Conservation (phyloP, 352 stramenopile species). For the Phytophthora capsici region DNA sequence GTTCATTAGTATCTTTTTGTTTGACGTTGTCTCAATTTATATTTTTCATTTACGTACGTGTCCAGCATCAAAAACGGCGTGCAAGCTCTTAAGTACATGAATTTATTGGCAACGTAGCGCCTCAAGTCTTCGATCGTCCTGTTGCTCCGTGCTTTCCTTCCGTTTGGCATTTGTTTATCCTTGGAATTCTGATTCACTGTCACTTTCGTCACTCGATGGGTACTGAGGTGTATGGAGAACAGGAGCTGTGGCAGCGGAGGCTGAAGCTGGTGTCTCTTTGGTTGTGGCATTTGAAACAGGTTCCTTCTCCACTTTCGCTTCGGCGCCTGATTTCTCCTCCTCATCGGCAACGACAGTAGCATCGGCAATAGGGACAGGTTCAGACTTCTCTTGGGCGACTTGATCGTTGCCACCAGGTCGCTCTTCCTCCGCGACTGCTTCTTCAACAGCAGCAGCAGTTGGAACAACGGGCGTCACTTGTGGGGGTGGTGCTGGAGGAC, state of each 20-base stretch:
- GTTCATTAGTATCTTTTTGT: too few species aligned
- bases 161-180: slow-evolving; percentile 13
- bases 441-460: slow-evolving; percentile 18
- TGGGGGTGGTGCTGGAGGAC: slow-evolving; percentile 41
- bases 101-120: slow-evolving; percentile 7
- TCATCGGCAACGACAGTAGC: not conserved
- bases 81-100: slow-evolving; percentile 1
- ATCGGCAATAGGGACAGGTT: not conserved
- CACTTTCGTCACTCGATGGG: slow-evolving; percentile 41
- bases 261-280: slow-evolving; percentile 7
- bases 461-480: slow-evolving; percentile 11
- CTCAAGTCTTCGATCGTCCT: slow-evolving; percentile 37
- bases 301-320: slow-evolving; percentile 10
- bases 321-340: slow-evolving; percentile 10
- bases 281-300: slow-evolving; percentile 2
- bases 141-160: slow-evolving; percentile 5
- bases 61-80: slow-evolving; percentile 15
- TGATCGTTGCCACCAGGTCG: slow-evolving; percentile 4
- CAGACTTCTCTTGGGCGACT: slow-evolving; percentile 20
- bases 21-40: too few species aligned
- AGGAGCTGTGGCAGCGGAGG: slow-evolving; percentile 1
- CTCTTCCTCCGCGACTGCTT: slow-evolving; percentile 4
- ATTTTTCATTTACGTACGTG: slow-evolving; percentile 11
- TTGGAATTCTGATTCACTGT: slow-evolving; percentile 40
- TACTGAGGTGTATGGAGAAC: slow-evolving; percentile 24